phyloP scores from a whole-genome alignment of 2,329 filamentous ascomycete genomes.

The Colletotrichum orbiculare region DNA sequence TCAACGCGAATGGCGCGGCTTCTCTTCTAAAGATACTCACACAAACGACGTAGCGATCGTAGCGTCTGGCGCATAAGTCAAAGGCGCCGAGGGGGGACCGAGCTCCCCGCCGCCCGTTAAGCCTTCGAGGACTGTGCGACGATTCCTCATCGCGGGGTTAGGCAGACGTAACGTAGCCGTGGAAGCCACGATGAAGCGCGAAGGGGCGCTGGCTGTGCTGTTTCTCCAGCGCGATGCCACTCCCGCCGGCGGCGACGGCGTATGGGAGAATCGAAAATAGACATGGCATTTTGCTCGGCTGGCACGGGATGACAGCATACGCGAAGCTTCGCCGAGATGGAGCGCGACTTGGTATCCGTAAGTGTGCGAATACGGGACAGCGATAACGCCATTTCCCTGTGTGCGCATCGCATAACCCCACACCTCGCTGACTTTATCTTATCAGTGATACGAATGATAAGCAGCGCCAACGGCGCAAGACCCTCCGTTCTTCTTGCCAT shows the following conservation, averaged over 20 bases:
- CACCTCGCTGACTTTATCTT: too few species aligned
- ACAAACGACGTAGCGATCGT: too few species aligned
- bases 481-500: not conserved
- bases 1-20: slow-evolving; percentile 5
- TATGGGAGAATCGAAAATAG: slow-evolving; percentile 19
- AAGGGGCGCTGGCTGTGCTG: slow-evolving; percentile 3
- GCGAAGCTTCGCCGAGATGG: slow-evolving; percentile 9
- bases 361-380: not conserved
- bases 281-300: not conserved
- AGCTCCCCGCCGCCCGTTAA: too few species aligned
- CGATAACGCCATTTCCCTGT: slow-evolving; percentile 1
- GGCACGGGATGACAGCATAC: slow-evolving; percentile 22
- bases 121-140: slow-evolving; percentile 13
- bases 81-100: too few species aligned
- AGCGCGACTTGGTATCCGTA: not conserved
- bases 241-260: not conserved
- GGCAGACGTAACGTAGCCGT: not conserved
- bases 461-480: too few species aligned
- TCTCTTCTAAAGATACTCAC: not conserved
- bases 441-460: not conserved
- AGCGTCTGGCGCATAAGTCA: too few species aligned
- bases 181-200: slow-evolving; percentile 5
- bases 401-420: too few species aligned
- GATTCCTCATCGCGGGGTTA: not conserved
- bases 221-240: slow-evolving; percentile 10